Percentiles rank a stretch among this genome's conserved stretches.
Conservation (phyloP, 352 stramenopile species). For the Globisporangium barbulae region DNA sequence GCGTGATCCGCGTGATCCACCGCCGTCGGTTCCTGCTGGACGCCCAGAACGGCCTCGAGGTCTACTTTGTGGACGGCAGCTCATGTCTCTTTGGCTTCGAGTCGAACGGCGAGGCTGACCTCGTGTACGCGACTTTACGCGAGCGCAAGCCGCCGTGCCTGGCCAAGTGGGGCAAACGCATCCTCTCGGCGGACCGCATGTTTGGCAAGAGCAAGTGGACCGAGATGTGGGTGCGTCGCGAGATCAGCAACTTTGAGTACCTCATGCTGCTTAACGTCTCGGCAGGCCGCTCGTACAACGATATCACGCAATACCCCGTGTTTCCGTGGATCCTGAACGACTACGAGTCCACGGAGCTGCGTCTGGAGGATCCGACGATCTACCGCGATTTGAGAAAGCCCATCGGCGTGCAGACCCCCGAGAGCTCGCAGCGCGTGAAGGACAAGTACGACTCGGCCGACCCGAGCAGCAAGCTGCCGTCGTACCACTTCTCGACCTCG, state of each 20-base stretch:
- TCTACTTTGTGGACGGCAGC: conserved; percentile 86
- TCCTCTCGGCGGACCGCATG: conserved; percentile 68
- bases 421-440: conserved; percentile 38
- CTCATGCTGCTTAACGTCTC: conserved; percentile 95
- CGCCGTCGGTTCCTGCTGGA: conserved; percentile 74
- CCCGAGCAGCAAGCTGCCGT: conserved; percentile 47
- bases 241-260: conserved; percentile 95
- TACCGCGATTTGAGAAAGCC: conserved; percentile 97
- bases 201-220: conserved; percentile 84
- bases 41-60: conserved; percentile 63
- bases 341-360: conserved; percentile 92
- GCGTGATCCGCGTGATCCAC: conserved; percentile 79
- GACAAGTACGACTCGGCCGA: conserved; percentile 45
- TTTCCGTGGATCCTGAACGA: conserved; percentile 98
- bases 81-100: conserved; percentile 78
- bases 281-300: conserved; percentile 95
- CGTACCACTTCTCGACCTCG: conserved; percentile 71
- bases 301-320: conserved; percentile 97
- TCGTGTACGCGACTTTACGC: conserved; percentile 73
- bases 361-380: conserved; percentile 90
- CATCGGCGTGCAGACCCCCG: conserved; percentile 90
- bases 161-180: conserved; percentile 70
- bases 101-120: conserved; percentile 57
- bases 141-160: conserved; percentile 82
- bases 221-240: conserved; percentile 81